Evolutionary conservation across 2,329 filamentous ascomycete genomes (phyloP), one percentile per base, ranked within the genome.

Genomic region (Neopestalotiopsis clavispora): DNA sequence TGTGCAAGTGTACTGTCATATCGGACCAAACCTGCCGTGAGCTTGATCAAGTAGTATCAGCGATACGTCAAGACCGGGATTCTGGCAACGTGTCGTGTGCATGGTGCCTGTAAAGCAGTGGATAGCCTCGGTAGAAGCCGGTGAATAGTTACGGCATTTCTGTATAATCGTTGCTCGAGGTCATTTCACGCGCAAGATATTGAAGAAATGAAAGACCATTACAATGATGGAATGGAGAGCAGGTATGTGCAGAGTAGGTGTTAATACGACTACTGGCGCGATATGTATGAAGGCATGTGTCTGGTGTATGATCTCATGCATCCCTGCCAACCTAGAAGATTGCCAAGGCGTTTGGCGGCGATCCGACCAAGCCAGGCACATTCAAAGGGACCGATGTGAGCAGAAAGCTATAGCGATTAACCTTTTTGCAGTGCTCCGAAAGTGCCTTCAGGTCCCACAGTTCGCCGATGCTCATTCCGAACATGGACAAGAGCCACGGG

Each of bases 371-470:
- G 2, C 88, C 86, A 5, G 85, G 84, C 59, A 88, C 84, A 74
- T 91, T 90, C 42, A 89, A 78, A 0, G 89, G 89, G 14, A 82
- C 83, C 70, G 87, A 90, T 0, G 86, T 87, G 30, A 92, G 83
- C 79, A 92, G 85, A 74, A 92, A 92, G 4, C 82, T 86, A 80
- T 88, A 91, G 40, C 85, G 81, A 14, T 81, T 79, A 66, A 83
- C 82, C 75, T 83, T 81, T 75, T 83, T 83, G 74, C 89, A 89
- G 62, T 86, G 83, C 52, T 79, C 79, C 0, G 86, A 82, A 58
- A 91, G 78, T 57, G 79, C 84, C 70, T 87, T 84, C 4, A 91
- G 78, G 74, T 89, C 85, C 80, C 85, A 85, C 66, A 89, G 79
- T 78, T 89, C 87, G 1, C 87, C 86, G 6, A 89, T 82, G 13